Base-by-base conservation (phyloP, 2,329 filamentous ascomycete species). In the Stachybotrys echinatus region DNA sequence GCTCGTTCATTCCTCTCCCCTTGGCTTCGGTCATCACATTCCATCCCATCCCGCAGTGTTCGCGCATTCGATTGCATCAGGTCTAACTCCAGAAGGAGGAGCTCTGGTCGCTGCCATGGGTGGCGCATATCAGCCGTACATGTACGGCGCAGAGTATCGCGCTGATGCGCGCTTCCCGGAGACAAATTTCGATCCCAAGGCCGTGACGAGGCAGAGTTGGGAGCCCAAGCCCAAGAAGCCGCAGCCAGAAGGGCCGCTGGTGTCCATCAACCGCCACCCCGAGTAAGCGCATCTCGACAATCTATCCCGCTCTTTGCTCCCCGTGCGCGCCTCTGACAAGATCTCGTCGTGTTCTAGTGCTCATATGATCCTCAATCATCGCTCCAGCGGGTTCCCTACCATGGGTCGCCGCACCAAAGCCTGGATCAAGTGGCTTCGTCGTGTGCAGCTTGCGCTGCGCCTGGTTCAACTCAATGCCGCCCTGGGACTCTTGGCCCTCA, bases 221-320 rank as follows among this genome's bases (percentile, higher is more conserved):
- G 74, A 83, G 61, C 79, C 82, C 12, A 80, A 81, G 48, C 74
- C 80, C 39, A 74, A 71, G 22, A 84, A 78, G 61, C 76, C 81
- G 40, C 86, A 87, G 75, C 79, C 77, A 42, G 76, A 88, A 48
- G 91, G 90, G 0, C 91, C 90, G 12, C 72, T 95, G 55, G 72
- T 96, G 54, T 80, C 87, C 52, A 87, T 96, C 75, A 94, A 95
- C 67, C 79, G 81, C 51, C 92, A 96, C 67, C 91, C 92, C 2
- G 91, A 96, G 86, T 90, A 77, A 63, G 83, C n/a, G n/a, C n/a
- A n/a, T 72, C 18, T 21, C 21, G 23, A 7, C 40, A n/a, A 47
- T 27, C 46, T n/a, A n/a, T n/a, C n/a, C n/a, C n/a, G n/a, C n/a
- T n/a, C n/a, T n/a, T n/a, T n/a, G n/a, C n/a, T n/a, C n/a, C n/a